Conservation (phyloP, 257 asterid species). For the Galeopsis tetrahit region DNA sequence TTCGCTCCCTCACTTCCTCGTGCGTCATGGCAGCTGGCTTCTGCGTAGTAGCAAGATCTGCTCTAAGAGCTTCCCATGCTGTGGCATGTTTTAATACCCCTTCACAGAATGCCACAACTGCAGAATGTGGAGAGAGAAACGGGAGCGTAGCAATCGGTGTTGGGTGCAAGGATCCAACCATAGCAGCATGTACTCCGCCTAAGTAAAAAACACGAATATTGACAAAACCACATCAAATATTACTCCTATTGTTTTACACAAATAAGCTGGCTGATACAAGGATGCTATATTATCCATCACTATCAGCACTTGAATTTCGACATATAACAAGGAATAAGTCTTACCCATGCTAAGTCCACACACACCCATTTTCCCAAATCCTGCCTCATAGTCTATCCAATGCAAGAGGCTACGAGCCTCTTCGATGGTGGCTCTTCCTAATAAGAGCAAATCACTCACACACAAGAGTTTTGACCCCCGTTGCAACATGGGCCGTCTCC, state of each 20-base stretch:
- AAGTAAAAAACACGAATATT: too few species aligned
- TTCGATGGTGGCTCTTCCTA: constrained; percentile 96
- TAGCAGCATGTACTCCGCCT: constrained; percentile 99
- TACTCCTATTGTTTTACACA: too few species aligned
- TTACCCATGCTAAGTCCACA: constrained; percentile 99
- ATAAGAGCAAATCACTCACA: constrained; percentile 85
- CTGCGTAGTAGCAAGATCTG: constrained; percentile 60
- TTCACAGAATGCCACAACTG: constrained; percentile 96
- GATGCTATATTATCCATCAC: neutral
- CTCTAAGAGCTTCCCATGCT: constrained; percentile 94
- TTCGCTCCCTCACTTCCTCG: constrained; percentile 85
- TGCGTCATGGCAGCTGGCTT: constrained; percentile 53
- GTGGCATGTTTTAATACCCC: constrained; percentile 91
- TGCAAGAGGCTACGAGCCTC: constrained; percentile 89
- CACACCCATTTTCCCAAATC: constrained; percentile 91
- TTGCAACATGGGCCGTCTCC: constrained; percentile 88
- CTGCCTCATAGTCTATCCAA: constrained; percentile 88
- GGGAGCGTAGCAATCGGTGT: constrained; percentile 93
- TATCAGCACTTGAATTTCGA: neutral
- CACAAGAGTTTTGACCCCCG: constrained; percentile 92
- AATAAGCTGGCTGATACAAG: too few species aligned
- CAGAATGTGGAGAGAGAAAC: constrained; percentile 96
- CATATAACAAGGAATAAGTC: constrained; percentile 1
- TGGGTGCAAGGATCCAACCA: constrained; percentile 97
- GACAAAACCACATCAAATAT: too few species aligned